Percentiles rank a stretch among this genome's conserved stretches.
phyloP scores from a whole-genome alignment of 108 stramenopile species.

The Mayamaea pseudoterrestris region DNA sequence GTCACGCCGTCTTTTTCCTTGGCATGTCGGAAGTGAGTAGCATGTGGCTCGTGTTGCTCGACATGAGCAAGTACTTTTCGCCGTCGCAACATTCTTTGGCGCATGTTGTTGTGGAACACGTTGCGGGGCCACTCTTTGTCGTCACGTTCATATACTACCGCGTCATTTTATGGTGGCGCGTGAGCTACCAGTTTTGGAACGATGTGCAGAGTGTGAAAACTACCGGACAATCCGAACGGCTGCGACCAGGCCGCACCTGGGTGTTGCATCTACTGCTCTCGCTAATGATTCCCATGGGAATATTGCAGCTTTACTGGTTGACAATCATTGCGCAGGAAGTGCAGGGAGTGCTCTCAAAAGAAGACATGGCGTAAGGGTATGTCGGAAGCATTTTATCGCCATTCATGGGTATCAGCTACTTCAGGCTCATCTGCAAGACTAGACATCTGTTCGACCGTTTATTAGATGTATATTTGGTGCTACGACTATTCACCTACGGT shows the following conservation, averaged over 20 bases:
- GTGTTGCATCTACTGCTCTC: slow-evolving; percentile 13
- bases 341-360: slow-evolving; percentile 10
- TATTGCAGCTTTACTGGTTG: slow-evolving; percentile 27
- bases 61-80: slow-evolving; percentile 25
- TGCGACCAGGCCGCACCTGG: slow-evolving; percentile 15
- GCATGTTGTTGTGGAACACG: slow-evolving; percentile 9
- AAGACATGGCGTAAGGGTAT: too few relatives aligned
- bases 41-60: slow-evolving; percentile 37
- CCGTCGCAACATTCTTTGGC: slow-evolving; percentile 3
- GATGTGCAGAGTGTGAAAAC: slow-evolving; percentile 16
- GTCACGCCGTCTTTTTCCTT: slow-evolving; percentile 33
- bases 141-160: slow-evolving; percentile 20
- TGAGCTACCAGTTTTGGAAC: slow-evolving; percentile 13
- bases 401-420: too few relatives aligned
- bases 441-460: too few relatives aligned
- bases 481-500: too few relatives aligned
- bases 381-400: too few relatives aligned
- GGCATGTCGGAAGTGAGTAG: slow-evolving; percentile 40
- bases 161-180: slow-evolving; percentile 18
- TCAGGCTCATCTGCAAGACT: too few relatives aligned
- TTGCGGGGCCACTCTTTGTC: slow-evolving; percentile 8
- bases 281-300: slow-evolving; percentile 14
- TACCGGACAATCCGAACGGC: slow-evolving; percentile 12
- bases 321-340: not conserved
- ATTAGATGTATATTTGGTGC: too few relatives aligned